Base-by-base conservation (phyloP, 441 rosid species). In the Corymbia calophylla region DNA sequence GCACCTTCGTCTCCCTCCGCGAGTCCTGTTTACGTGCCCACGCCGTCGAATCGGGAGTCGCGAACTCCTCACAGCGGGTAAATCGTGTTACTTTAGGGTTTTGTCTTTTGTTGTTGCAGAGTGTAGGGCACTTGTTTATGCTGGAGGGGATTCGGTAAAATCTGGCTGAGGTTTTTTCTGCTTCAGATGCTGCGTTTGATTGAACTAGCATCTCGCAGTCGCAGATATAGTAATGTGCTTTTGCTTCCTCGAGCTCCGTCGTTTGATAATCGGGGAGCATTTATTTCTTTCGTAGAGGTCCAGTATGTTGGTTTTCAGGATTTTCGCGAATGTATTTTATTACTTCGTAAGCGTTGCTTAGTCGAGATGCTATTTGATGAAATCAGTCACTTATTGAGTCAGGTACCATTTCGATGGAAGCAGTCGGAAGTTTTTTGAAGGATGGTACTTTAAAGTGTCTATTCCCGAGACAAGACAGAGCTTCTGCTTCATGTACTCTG, bases 31-130 rank as follows among this genome's bases (percentile, higher is more conserved):
- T 97, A 96, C 89, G 87, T 89, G 62, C 98, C 98, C 27, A 94
- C 99, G 9, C 98, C 97, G 47, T 73, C 89, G n/a, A 89, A 94
- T 92, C 98, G 99, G 64, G 93, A 92, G 54, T 97, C 94, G 88
- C 95, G 98, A 62, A 97, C 99, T 91, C 99, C 99, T 93, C 99
- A 98, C 91, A 98, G 99, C 94, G 99, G 99, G 98, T 98, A 93
- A 55, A 66, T 87, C 39, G 86, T 3, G 39, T n/a, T 89, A 0
- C 44, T 3, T 27, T 60, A 49, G 47, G 27, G 39, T 56, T 27
- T 55, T 32, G 18, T 88, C 31, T 90, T 64, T 62, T 89, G 68
- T 73, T 55, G 44, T 60, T 53, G 56, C 53, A 8, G 49, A 39
- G 17, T 39, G 82, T 12, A 6, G 25, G 82, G 82, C 18, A 39